Evolutionary conservation across 495 filamentous ascomycete genomes (phyloP), one percentile per base, ranked within the genome.

Genomic region (Tetracladium setigerum): DNA sequence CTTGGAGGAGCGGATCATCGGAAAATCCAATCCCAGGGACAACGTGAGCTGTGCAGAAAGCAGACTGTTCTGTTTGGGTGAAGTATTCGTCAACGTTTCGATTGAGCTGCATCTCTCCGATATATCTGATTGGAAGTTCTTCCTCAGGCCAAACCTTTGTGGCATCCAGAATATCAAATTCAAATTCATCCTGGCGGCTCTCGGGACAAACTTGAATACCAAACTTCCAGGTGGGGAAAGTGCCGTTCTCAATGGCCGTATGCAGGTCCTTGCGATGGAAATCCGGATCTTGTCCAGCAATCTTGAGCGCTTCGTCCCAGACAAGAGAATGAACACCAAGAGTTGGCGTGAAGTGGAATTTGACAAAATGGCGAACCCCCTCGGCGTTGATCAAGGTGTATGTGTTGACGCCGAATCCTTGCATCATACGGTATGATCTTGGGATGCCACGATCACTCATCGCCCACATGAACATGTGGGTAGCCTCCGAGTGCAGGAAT

Each of bases 131-230:
- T 0, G 89, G 89, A 4, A 95, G 69, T 1, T 83, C 65, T 33
- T 95, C 85, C 55, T 95, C 86, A 0, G 89, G 89, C 87, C 87
- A 95, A 31, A 92, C 57, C 66, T 95, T 95, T 30, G 89, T 95
- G n/a, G 87, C 83, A 54, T 95, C 89, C 6, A 95, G 72, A 46
- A 91, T 84, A 57, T 95, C 89, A 40, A 95, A 95, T 4, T 95
- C 87, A 53, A 95, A 95, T 38, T 89, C 80, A 56, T 92, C 68
- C 58, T 84, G 71, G 34, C 83, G 71, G 12, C 71, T 72, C 49
- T 90, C 87, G 0, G 82, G 76, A 33, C 90, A 78, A 2, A 77
- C 66, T 56, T 95, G 89, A 41, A 94, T 78, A 17, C 82, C 86
- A 56, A 94, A 91, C 57, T 82, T 83, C 86, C 87, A 95, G 52